Conservation (phyloP, 371 early-diverging fungal genomes). For the Lichtheimia ornata region DNA sequence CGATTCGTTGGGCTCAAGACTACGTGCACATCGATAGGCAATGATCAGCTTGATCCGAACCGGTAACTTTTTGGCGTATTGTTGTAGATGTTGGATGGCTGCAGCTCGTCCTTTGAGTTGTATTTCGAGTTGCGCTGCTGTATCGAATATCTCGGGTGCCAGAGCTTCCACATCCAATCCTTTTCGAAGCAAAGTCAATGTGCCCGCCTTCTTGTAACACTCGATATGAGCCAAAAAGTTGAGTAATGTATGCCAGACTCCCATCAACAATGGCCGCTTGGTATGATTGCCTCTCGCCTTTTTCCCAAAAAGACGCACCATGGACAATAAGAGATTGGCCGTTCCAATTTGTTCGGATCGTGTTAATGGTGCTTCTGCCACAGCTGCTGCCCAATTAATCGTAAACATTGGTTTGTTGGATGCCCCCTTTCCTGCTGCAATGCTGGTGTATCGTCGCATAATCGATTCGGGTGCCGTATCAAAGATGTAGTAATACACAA, state of each 20-base stretch:
- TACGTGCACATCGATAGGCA: slow-evolving; percentile 22
- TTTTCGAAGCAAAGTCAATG: slow-evolving; percentile 25
- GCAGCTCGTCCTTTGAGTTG: slow-evolving; percentile 11
- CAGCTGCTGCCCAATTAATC: slow-evolving; percentile 29
- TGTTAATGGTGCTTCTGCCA: slow-evolving; percentile 20
- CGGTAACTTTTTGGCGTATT: neutral
- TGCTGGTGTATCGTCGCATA: slow-evolving; percentile 15
- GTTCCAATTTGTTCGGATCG: slow-evolving; percentile 23
- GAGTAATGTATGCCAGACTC: slow-evolving; percentile 29
- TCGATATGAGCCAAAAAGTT: slow-evolving; percentile 25
- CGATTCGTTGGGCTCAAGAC: slow-evolving; percentile 5
- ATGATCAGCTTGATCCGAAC: slow-evolving; percentile 7
- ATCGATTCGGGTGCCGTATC: slow-evolving; percentile 21
- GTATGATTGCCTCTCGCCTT: slow-evolving; percentile 22
- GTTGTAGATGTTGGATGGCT: slow-evolving; percentile 7
- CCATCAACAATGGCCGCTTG: slow-evolving; percentile 33
- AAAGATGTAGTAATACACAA: slow-evolving; percentile 26
- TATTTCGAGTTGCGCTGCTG: slow-evolving; percentile 20
- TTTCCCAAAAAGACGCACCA: slow-evolving; percentile 29
- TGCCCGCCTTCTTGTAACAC: slow-evolving; percentile 30
- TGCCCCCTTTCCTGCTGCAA: slow-evolving; percentile 22
- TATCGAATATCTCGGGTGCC: slow-evolving; percentile 29
- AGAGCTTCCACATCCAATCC: slow-evolving; percentile 11
- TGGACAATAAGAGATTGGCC: slow-evolving; percentile 36
- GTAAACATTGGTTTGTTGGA: slow-evolving; percentile 21